These are phyloP conservation scores for Aspergillus carlsbadensis DNA, from an alignment of 495 filamentous ascomycete genomes.

Conservation along the genomic window DNA sequence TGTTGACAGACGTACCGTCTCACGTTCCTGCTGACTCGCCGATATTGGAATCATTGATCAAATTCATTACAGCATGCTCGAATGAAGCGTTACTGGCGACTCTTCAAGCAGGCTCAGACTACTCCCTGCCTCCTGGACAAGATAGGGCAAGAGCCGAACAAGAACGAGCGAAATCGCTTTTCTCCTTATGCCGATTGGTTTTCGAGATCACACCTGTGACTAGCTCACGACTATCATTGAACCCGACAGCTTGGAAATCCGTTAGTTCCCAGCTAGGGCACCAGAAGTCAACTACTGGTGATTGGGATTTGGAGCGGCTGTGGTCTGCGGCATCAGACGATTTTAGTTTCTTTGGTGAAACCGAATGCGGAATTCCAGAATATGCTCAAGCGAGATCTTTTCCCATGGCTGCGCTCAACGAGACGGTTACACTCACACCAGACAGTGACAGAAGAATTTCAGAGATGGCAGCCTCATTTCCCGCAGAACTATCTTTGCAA, in stretches of 20 bases:
- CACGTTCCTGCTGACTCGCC: constrained; percentile 44
- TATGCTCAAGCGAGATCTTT: constrained; percentile 43
- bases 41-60: constrained; percentile 46
- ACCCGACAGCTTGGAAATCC: constrained; percentile 38
- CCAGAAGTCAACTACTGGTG: constrained; percentile 58
- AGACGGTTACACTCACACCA: constrained; percentile 40
- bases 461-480: constrained; percentile 1
- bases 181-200: constrained; percentile 54
- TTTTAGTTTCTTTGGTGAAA: constrained; percentile 65
- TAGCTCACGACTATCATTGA: constrained; percentile 8
- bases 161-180: constrained; percentile 48
- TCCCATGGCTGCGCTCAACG: constrained; percentile 44
- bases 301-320: constrained; percentile 58
- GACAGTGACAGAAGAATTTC: constrained; percentile 30
- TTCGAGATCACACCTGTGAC: constrained; percentile 53
- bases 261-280: constrained; percentile 34
- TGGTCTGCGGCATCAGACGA: constrained; percentile 60
- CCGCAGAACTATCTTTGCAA: not conserved
- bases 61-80: constrained; percentile 61
- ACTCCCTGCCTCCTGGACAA: constrained; percentile 50
- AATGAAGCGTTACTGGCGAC: constrained; percentile 55
- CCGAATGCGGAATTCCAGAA: constrained; percentile 55
- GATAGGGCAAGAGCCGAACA: constrained; percentile 37
- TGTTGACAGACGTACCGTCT: constrained; percentile 60
- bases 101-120: constrained; percentile 51